Evolutionary conservation across 345 rosid species (phyloP), one percentile per base, ranked within the genome.

Genomic region (Gossypium bickii): DNA sequence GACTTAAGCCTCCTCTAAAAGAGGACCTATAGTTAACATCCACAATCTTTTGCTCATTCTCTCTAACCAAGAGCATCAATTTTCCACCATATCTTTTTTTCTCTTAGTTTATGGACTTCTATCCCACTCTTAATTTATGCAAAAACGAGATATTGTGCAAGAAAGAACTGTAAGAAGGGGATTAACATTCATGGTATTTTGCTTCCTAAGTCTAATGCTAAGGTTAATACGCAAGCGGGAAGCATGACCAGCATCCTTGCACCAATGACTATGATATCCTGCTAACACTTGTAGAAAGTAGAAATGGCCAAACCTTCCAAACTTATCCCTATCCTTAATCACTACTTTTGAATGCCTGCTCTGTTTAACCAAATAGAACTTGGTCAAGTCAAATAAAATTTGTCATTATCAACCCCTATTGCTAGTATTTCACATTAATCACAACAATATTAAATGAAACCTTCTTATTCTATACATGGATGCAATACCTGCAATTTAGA

Each of bases 341-440:
- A 58, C 62, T 22, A 27, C 5, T 22, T 58, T 49, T 27, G 59
- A 68, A 68, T 25, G 44, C 22, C 7, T 11, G 17, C 27, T 25
- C 8, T 15, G 58, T 68, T 48, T 3, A 68, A 48, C 58, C 24
- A 57, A 48, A 24, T n/a, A 9, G 22, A 68, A 68, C 58, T 68
- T 9, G 38, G 22, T 48, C 44, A 68, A 25, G 7, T 25, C 57
- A 67, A 3, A 16, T 22, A 44, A 44, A 66, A 1, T 45, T 67
- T 16, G 10, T 15, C 34, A 45, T 24, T 48, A 48, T 3, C 43
- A 68, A 25, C 57, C 11, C 5, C 43, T 9, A 53, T 29, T n/a
- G 74, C 29, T 53, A 20, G 29, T n/a, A 70, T 70, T 70, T 47
- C 43, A 22, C 29, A 51, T 68, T 7, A 68, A 49, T 25, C 27